Conservation (phyloP, 768 basidiomycete species). For the Leucogyrophana mollusca region DNA sequence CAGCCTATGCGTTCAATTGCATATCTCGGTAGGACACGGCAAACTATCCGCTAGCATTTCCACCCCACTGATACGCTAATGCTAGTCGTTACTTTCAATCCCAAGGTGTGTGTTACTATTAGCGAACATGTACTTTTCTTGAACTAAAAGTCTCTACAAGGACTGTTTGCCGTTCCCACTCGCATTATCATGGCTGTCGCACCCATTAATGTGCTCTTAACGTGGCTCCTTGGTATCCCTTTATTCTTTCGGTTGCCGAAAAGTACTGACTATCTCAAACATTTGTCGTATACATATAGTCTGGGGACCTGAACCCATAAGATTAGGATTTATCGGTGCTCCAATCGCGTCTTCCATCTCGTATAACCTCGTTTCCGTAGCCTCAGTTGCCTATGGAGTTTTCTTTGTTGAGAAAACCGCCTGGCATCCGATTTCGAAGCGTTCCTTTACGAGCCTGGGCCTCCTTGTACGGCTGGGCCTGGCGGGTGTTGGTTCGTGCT, state of each 20-base stretch:
- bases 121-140: too few relatives aligned
- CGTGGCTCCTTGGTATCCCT: constrained; percentile 69
- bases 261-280: not conserved
- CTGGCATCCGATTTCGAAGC: constrained; percentile 75
- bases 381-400: constrained; percentile 60
- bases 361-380: constrained; percentile 74
- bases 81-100: constrained; percentile 61
- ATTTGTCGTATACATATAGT: constrained; percentile 44
- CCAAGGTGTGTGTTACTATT: constrained; percentile 63
- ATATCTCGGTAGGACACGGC: constrained; percentile 39
- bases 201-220: constrained; percentile 79
- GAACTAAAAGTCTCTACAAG: constrained; percentile 28
- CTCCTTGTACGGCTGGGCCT: constrained; percentile 73
- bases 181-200: constrained; percentile 77
- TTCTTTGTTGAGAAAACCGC: constrained; percentile 63
- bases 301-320: constrained; percentile 77
- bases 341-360: constrained; percentile 87
- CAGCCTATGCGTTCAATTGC: constrained; percentile 57
- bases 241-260: too few relatives aligned
- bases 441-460: constrained; percentile 65
- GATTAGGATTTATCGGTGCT: constrained; percentile 89
- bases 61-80: too few relatives aligned
- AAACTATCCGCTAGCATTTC: not conserved
- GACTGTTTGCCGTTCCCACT: constrained; percentile 79
- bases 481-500: constrained; percentile 65